Base-by-base conservation (phyloP, 2,329 filamentous ascomycete genomes). In the Penicillium sp. region DNA sequence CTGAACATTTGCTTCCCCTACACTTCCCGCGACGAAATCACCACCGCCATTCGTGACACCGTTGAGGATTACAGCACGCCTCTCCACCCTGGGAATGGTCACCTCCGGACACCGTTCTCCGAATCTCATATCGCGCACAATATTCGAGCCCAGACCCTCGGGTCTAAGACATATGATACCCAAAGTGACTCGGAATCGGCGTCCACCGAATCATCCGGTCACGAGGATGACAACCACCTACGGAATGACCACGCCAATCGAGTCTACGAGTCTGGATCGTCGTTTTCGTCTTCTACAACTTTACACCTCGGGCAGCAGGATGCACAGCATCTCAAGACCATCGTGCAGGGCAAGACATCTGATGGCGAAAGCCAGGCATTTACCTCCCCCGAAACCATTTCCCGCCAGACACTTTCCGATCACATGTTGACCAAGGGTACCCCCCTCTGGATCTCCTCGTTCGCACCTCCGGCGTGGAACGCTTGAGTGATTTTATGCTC, bases 1-100 rank as follows among this genome's bases (percentile, higher is more conserved):
- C 78, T 99, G 47, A 99, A 99, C 69, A 91, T 99, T 58, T 99
- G 94, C 77, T 97, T 97, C 66, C 94, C 94, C 0, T 99, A 99
- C 68, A 97, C 94, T 0, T 95, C 92, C 4, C 84, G 94, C 59
- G 91, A 96, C 66, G 94, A 99, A 70, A 97, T 99, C 61, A 95
- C 93, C 0, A 85, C 88, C 3, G 90, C 93, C 6, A 89, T 99
- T 60, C 87, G 89, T 58, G 85, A 86, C 39, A 96, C 93, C 0
- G 92, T 99, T 8, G 80, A 88, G 52, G 89, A 96, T 54, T 97
- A 90, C 72, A 89, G 88, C 54, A 85, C 83, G 47, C 88, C 90
- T 5, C 79, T 88, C 16, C 79, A 80, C 13, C 67, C 76, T 16
- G 53, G 59, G 69, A 65, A 64, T 31, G 56, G 58, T 2, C 34